Conservation (phyloP, 2,329 filamentous ascomycete genomes). For the Sclerotiophoma versabilis region DNA sequence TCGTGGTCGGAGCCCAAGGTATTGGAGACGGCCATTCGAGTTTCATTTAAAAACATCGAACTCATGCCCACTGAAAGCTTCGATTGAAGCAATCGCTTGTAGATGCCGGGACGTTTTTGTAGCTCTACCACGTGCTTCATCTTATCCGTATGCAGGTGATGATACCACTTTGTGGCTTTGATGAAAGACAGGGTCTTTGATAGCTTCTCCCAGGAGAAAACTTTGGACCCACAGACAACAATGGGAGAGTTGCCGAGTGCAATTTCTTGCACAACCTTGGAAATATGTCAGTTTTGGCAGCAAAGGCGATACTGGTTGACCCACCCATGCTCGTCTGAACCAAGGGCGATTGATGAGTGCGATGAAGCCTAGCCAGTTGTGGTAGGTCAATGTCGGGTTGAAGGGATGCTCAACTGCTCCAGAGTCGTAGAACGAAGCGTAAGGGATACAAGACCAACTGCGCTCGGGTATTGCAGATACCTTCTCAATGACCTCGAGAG, state of each 20-base stretch:
- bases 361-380: slow-evolving; percentile 39
- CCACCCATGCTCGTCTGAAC: slow-evolving; percentile 40
- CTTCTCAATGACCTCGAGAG: slow-evolving; percentile 25
- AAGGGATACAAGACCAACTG: slow-evolving; percentile 28
- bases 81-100: slow-evolving; percentile 25
- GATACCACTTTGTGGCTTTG: slow-evolving; percentile 34
- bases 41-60: slow-evolving; percentile 35
- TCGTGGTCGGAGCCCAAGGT: background rate
- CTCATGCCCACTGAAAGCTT: slow-evolving; percentile 23
- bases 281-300: background rate
- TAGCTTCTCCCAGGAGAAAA: slow-evolving; percentile 31
- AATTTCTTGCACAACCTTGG: slow-evolving; percentile 39
- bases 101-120: slow-evolving; percentile 27
- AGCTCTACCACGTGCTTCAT: slow-evolving; percentile 26
- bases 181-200: slow-evolving; percentile 34
- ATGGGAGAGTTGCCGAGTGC: slow-evolving; percentile 30
- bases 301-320: background rate
- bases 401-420: background rate
- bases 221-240: slow-evolving; percentile 28
- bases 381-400: slow-evolving; percentile 21
- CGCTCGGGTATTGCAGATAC: slow-evolving; percentile 26
- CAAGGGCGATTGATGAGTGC: slow-evolving; percentile 37
- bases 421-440: slow-evolving; percentile 35
- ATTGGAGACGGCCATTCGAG: slow-evolving; percentile 19
- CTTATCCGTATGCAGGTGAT: slow-evolving; percentile 37